Percentiles rank a stretch among this genome's conserved stretches.
Conservation (phyloP, 23 red algal genomes). For the Gracilaria domingensis region DNA sequence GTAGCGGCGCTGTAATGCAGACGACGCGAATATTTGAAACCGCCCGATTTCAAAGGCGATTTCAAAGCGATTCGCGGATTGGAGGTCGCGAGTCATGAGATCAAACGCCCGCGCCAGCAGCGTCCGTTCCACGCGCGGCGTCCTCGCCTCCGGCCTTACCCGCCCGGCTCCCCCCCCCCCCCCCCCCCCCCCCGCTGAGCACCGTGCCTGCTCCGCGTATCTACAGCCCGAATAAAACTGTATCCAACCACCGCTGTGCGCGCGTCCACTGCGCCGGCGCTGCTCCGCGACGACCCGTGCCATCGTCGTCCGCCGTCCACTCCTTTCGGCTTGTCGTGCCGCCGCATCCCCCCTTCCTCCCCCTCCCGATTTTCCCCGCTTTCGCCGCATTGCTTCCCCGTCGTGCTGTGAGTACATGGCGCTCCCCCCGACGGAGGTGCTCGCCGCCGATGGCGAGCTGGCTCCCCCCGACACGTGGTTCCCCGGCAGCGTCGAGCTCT, state of each 20-base stretch:
- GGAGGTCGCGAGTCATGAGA: constrained; percentile 20
- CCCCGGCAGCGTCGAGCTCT: background rate
- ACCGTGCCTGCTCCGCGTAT: background rate
- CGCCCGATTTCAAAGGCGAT: constrained; percentile 6
- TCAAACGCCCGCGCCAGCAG: background rate
- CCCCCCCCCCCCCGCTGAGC: background rate
- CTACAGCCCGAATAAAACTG: background rate
- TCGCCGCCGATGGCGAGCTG: constrained; percentile 48
- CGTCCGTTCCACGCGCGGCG: constrained; percentile 4
- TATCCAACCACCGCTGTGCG: background rate
- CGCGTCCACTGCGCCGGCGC: background rate
- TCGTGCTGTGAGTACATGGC: constrained; percentile 3
- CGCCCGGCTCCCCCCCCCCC: background rate
- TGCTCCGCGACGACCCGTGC: no score
- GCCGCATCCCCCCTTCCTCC: no score
- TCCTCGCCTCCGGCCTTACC: background rate
- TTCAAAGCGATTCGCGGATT: background rate
- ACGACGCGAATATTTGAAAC: constrained; percentile 22
- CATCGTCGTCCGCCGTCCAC: background rate
- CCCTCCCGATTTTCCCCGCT: background rate
- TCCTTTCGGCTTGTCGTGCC: background rate
- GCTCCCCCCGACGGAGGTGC: constrained; percentile 35
- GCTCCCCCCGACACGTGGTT: constrained; percentile 49
- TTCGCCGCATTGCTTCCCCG: background rate
- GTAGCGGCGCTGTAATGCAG: constrained; percentile 9